phyloP scores from a whole-genome alignment of 2,329 filamentous ascomycete genomes.

The Exophiala alcalophila region DNA sequence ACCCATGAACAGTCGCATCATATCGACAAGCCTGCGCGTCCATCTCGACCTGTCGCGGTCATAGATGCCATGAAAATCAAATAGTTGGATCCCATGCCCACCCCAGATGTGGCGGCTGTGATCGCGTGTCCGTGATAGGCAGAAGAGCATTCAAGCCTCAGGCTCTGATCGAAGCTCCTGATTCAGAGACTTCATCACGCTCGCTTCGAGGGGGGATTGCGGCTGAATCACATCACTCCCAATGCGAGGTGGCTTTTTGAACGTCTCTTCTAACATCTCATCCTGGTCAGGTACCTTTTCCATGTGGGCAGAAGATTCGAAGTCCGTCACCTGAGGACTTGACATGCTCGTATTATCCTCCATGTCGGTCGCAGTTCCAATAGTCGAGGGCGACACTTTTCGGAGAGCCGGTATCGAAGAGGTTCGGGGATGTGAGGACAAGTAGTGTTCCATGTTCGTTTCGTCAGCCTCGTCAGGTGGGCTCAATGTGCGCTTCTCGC shows the following conservation, averaged over 20 bases:
- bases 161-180: constrained; percentile 7
- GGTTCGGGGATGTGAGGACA: constrained; percentile 1
- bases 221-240: constrained; percentile 28
- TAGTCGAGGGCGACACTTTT: constrained; percentile 24
- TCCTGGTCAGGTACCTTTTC: neutral
- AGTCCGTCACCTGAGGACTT: constrained; percentile 14
- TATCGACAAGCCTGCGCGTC: too few relatives aligned
- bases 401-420: constrained; percentile 18
- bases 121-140: too few relatives aligned
- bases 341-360: constrained; percentile 19
- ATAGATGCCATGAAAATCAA: too few relatives aligned
- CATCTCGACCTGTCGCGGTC: too few relatives aligned
- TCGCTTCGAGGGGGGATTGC: constrained; percentile 19
- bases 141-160: neutral
- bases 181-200: constrained; percentile 18
- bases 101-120: too few relatives aligned
- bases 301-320: constrained; percentile 3
- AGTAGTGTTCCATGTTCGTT: constrained; percentile 1
- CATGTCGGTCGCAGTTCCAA: constrained; percentile 19
- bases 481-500: constrained; percentile 33
- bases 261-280: constrained; percentile 1
- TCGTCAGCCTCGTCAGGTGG: constrained; percentile 11
- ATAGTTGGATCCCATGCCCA: too few relatives aligned
- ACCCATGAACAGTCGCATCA: too few relatives aligned
- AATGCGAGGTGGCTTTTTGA: constrained; percentile 24